phyloP scores from a whole-genome alignment of 129 eudicot species.

The Apium graveolens region DNA sequence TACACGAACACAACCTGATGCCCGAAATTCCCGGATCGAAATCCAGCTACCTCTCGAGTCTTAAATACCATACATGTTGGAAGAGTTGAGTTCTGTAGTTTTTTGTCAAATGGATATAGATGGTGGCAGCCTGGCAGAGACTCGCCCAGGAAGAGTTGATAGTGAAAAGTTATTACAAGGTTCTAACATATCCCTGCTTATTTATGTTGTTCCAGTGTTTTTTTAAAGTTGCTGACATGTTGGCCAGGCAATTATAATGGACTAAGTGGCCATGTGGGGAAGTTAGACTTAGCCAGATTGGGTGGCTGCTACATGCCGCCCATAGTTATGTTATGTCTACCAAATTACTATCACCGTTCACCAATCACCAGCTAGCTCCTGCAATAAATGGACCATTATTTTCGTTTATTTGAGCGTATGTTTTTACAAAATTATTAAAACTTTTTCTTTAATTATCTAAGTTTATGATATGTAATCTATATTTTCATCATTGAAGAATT shows the following conservation, averaged over 20 bases:
- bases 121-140: too few relatives aligned
- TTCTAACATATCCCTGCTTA: background rate
- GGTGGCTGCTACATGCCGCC: too few relatives aligned
- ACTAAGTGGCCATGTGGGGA: too few relatives aligned
- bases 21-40: background rate
- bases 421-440: too few relatives aligned
- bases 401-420: too few relatives aligned
- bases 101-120: too few relatives aligned
- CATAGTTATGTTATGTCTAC: background rate
- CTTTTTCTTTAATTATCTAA: too few relatives aligned
- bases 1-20: too few relatives aligned
- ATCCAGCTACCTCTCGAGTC: background rate
- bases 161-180: background rate
- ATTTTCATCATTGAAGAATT: too few relatives aligned
- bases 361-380: background rate
- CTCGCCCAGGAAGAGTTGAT: background rate
- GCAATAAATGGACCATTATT: background rate
- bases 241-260: background rate
- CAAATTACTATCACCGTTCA: background rate
- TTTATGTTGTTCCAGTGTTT: background rate
- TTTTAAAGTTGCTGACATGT: background rate
- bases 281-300: too few relatives aligned
- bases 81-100: background rate
- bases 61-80: background rate
- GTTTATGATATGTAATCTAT: too few relatives aligned